Conservation (phyloP, 176 grass and related monocot species). For the Raddia guianensis region DNA sequence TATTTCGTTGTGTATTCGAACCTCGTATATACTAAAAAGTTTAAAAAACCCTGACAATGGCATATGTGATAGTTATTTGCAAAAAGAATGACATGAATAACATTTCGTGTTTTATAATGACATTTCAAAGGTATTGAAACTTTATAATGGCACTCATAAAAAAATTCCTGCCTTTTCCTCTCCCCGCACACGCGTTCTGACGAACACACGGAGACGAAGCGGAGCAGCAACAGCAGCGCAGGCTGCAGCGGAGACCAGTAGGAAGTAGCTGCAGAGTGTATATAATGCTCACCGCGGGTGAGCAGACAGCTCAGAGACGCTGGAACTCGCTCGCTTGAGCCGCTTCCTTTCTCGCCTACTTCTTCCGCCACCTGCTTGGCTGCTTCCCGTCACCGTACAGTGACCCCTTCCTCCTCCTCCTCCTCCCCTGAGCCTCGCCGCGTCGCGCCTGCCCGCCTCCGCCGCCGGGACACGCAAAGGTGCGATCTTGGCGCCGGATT, state of each 20-base stretch:
- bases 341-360: slow-evolving; percentile 4
- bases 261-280: slow-evolving; percentile 14
- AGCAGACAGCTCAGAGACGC: slow-evolving; percentile 33
- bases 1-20: no score
- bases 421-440: background rate
- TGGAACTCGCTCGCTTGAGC: background rate
- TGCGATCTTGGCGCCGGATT: slow-evolving; percentile 35
- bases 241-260: slow-evolving; percentile 12
- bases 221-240: no score
- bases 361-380: background rate
- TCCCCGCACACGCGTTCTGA: slow-evolving; percentile 32
- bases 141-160: no score
- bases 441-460: background rate
- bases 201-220: slow-evolving; percentile 2
- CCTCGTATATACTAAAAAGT: no score
- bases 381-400: background rate
- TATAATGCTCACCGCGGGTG: slow-evolving; percentile 47
- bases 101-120: no score
- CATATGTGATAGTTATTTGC: no score
- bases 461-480: slow-evolving; percentile 36
- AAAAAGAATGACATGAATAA: no score
- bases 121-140: no score
- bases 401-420: background rate
- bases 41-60: no score
- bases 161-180: slow-evolving; percentile 10